These are phyloP conservation scores for Claviceps quebecensis DNA, from an alignment of 2,329 filamentous ascomycete genomes.

Conservation along the genomic window DNA sequence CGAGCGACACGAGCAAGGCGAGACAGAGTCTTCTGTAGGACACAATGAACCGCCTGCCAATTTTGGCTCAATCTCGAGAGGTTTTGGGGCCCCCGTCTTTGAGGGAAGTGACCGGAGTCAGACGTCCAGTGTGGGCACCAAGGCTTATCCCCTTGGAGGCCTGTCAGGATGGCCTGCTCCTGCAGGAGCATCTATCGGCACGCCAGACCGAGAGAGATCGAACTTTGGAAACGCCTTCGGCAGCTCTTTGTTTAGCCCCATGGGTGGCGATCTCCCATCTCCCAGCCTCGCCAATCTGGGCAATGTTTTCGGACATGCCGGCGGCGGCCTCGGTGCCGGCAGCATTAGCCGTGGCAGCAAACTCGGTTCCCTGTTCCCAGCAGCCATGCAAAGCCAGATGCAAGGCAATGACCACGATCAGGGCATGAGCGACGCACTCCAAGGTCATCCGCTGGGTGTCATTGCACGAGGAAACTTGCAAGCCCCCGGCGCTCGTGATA, in stretches of 20 bases:
- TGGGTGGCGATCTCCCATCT: constrained; percentile 67
- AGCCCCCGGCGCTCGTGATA: constrained; percentile 35
- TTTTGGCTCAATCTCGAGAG: constrained; percentile 42
- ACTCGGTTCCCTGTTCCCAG: constrained; percentile 74
- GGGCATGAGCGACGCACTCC: constrained; percentile 39
- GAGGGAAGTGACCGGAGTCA: constrained; percentile 82
- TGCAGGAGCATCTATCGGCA: constrained; percentile 43
- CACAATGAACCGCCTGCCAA: constrained; percentile 25
- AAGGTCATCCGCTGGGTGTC: constrained; percentile 48
- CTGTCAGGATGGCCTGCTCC: constrained; percentile 49
- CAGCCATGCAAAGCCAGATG: constrained; percentile 85
- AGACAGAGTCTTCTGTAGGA: constrained; percentile 36
- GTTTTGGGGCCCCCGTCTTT: constrained; percentile 35
- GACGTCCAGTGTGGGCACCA: constrained; percentile 74
- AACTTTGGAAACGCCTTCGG: constrained; percentile 51
- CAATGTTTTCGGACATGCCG: constrained; percentile 53
- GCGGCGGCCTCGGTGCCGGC: constrained; percentile 42
- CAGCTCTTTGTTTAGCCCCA: constrained; percentile 63
- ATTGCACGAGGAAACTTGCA: constrained; percentile 51
- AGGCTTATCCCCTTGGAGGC: constrained; percentile 53
- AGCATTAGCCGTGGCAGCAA: constrained; percentile 67
- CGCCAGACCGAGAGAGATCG: constrained; percentile 51
- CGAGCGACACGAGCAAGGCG: constrained; percentile 54
- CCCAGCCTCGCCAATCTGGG: constrained; percentile 54
- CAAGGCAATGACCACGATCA: constrained; percentile 56